These are phyloP conservation scores for Seiridium cupressi DNA, from an alignment of 2,329 filamentous ascomycete genomes.

Conservation along the genomic window DNA sequence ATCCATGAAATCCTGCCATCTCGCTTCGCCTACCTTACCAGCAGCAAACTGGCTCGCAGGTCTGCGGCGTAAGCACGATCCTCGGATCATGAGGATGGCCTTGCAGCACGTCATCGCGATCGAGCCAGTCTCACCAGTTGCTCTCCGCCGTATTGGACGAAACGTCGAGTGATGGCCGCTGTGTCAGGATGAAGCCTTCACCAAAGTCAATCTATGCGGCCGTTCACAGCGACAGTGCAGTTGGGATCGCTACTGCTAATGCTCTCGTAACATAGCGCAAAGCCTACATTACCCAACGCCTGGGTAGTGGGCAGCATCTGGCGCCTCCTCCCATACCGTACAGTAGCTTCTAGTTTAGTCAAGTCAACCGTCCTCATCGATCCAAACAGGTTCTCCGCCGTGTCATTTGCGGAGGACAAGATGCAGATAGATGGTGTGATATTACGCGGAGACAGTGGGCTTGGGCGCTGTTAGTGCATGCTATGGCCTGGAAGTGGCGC, in stretches of 20 bases:
- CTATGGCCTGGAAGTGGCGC: background rate
- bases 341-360: too few relatives aligned
- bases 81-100: background rate
- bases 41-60: background rate
- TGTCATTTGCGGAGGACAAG: background rate
- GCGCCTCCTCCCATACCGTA: too few relatives aligned
- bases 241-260: background rate
- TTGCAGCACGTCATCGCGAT: conserved; percentile 1
- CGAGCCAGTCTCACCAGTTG: background rate
- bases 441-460: background rate
- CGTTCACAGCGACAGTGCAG: background rate
- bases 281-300: background rate
- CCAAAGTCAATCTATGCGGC: background rate
- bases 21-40: background rate
- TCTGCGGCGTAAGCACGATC: background rate
- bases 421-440: background rate
- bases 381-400: too few relatives aligned
- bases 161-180: background rate
- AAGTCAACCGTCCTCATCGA: too few relatives aligned
- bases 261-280: background rate
- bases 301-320: too few relatives aligned
- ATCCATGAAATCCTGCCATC: background rate
- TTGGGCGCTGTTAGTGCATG: background rate
- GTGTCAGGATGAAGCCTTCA: background rate
- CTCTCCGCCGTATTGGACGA: background rate